Base-by-base conservation (phyloP, 2,329 filamentous ascomycete genomes). In the Hypomyces perniciosus region DNA sequence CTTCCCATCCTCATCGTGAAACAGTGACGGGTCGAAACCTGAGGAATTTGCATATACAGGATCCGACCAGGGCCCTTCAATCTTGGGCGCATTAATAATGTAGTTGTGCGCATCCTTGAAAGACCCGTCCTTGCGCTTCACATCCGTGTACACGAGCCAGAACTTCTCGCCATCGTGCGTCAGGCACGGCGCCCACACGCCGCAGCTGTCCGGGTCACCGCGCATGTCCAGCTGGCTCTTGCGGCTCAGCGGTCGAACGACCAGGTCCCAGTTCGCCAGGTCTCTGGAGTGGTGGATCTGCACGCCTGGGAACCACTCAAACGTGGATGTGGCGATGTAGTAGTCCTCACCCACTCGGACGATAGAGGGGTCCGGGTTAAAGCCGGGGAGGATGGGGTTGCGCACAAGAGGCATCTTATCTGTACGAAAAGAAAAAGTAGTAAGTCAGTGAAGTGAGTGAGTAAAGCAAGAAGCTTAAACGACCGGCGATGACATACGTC, bases 21-120 rank as follows among this genome's bases (percentile, higher is more conserved):
- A 82, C 4, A 82, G 65, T 1, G 75, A 78, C 0, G 81, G 81
- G 57, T 85, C 81, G 57, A 85, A 84, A 1, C 80, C 81, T 0
- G 78, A 83, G 0, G 77, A 79, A 60, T 83, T 84, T 60, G 73
- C 70, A 57, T 79, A 80, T 6, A 79, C 61, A 0, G 81, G 80
- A 45, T 84, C 80, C 0, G 78, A 81, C 81, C 81, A 84, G 0
- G 80, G 80, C 0, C 81, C 81, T 35, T 77, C 72, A 48, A 84
- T 78, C 5, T 67, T 57, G 0, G 72, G 66, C 1, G 78, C 73
- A 33, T 61, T 76, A 48, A 85, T 76, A 52, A 85, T 83, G 60
- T 84, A 85, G 59, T 84, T 85, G 56, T 77, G 81, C 1, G 78
- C 74, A 57, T 84, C 81, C 62, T 82, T 83, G 72, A 83, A 84